A percentile compares a stretch with the other conserved stretches of the same genome.
These are phyloP conservation scores for Hemisphaericaspora lyxosophila DNA, from an alignment of 1,139 yeast genomes.

Conservation along the genomic window DNA sequence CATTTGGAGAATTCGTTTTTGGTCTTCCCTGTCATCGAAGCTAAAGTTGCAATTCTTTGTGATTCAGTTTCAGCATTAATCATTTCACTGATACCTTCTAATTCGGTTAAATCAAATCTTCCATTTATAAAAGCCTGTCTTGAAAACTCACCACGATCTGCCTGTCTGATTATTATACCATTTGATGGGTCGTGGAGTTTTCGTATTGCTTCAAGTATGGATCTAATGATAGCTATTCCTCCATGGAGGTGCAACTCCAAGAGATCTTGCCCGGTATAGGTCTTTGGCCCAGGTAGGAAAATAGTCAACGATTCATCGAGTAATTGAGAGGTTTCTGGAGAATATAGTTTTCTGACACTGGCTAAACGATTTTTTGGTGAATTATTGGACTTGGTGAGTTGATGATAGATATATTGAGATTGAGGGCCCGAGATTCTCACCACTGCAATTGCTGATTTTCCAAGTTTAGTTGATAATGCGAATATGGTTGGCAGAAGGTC, in stretches of 20 bases:
- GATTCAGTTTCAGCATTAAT: conserved; percentile 94
- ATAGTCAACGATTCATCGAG: conserved; percentile 78
- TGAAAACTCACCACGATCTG: conserved; percentile 93
- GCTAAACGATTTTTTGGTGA: conserved; percentile 56
- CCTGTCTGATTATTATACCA: conserved; percentile 61
- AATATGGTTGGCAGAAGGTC: conserved; percentile 63
- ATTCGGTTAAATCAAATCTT: conserved; percentile 69
- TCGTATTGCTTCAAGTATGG: conserved; percentile 66
- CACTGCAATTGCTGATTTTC: conserved; percentile 85
- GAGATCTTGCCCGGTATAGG: conserved; percentile 91
- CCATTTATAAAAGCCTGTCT: conserved; percentile 77
- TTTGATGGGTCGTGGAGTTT: conserved; percentile 43
- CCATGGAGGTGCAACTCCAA: conserved; percentile 92
- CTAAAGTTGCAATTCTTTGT: conserved; percentile 74
- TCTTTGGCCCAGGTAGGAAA: conserved; percentile 70
- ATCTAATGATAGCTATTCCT: conserved; percentile 78
- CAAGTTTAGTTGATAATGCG: conserved; percentile 83
- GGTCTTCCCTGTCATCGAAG: conserved; percentile 70
- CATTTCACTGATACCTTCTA: conserved; percentile 86
- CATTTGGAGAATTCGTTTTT: conserved; percentile 56
- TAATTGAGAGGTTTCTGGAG: conserved; percentile 36
- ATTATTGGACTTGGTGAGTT: conserved; percentile 42
- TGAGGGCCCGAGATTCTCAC: conserved; percentile 79
- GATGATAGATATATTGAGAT: conserved; percentile 42
- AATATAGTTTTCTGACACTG: conserved; percentile 52